These are phyloP conservation scores for Pyracantha coccinea DNA, from an alignment of 331 rosid genomes.

Conservation along the genomic window DNA sequence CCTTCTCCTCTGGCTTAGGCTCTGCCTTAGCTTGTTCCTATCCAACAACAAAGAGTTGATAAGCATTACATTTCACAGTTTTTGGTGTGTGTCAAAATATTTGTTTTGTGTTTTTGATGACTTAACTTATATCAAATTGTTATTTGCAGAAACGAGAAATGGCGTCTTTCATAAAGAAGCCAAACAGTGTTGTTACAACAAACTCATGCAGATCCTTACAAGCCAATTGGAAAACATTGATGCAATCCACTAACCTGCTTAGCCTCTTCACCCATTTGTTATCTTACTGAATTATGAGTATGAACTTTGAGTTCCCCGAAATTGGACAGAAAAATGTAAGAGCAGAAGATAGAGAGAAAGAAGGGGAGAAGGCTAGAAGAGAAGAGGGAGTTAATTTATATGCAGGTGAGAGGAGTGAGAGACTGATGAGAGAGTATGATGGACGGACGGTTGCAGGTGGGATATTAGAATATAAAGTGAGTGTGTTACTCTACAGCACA, in stretches of 20 bases:
- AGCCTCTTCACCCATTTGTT: slow-evolving; percentile 63
- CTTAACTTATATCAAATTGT: too few species aligned
- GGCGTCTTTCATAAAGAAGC: too few species aligned
- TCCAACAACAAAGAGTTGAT: neutral
- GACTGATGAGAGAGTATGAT: slow-evolving; percentile 9
- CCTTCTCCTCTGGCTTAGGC: slow-evolving; percentile 21
- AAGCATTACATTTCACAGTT: neutral
- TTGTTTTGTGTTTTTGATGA: too few species aligned
- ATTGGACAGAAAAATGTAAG: neutral
- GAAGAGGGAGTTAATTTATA: slow-evolving; percentile 31
- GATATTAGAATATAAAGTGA: slow-evolving; percentile 26
- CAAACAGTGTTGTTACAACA: too few species aligned
- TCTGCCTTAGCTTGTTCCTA: slow-evolving; percentile 54
- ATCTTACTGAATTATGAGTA: slow-evolving; percentile 4
- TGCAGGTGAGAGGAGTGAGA: slow-evolving; percentile 4
- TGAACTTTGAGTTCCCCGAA: slow-evolving; percentile 9
- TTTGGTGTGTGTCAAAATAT: too few species aligned
- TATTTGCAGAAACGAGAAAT: too few species aligned
- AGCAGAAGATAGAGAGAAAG: neutral
- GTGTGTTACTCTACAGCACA: slow-evolving; percentile 56
- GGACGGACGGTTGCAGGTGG: slow-evolving; percentile 33
- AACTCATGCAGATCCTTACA: too few species aligned
- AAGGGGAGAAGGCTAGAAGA: slow-evolving; percentile 2
- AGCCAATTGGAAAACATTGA: neutral
- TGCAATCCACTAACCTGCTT: slow-evolving; percentile 37